Base-by-base conservation (phyloP, 2,329 filamentous ascomycete genomes). In the Tolypocladium endophyticum region DNA sequence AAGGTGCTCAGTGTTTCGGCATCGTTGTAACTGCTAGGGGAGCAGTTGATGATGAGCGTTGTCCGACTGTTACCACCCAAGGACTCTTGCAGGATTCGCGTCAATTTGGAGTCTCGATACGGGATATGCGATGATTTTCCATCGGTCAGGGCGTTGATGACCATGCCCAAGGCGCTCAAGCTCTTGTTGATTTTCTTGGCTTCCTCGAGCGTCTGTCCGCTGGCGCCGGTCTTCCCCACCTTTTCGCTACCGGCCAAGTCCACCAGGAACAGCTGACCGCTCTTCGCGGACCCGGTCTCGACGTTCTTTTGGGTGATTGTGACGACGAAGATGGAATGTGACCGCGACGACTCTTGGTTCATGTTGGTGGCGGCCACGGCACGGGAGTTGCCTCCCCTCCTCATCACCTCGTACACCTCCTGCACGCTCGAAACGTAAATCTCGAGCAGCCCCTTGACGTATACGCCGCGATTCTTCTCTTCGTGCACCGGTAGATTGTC, bases 141-240 rank as follows among this genome's bases (percentile, higher is more conserved):
- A 73, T 97, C 94, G 3, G 94, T 97, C 68, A 99, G 79, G 58
- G 92, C 86, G 76, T 97, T 97, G 81, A 99, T 99, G 77, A 97
- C 94, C 92, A 97, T 97, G 69, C 94, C 94, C 62, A 99, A 82
- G 59, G 94, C 92, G 77, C 92, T 97, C 79, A 99, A 83, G 81
- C 92, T 97, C 83, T 97, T 97, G 83, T 99, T 99, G 83, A 99
- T 99, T 82, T 99, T 99, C 82, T 97, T 97, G 62, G 94, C 94
- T 74, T 99, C 94, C 74, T 97, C 94, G 52, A 99, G 81, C 5
- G 93, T 97, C 76, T 97, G 94, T 60, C 94, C 94, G 72, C 91
- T 97, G 63, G 94, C 94, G 67, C 94, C 94, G 36, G 94, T 99
- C 83, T 99, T 97, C 72, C 94, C 93, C 57, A 97, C 92, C 79